Base-by-base conservation (phyloP, 139 green algal species). In the Ostreobium quekettii region DNA sequence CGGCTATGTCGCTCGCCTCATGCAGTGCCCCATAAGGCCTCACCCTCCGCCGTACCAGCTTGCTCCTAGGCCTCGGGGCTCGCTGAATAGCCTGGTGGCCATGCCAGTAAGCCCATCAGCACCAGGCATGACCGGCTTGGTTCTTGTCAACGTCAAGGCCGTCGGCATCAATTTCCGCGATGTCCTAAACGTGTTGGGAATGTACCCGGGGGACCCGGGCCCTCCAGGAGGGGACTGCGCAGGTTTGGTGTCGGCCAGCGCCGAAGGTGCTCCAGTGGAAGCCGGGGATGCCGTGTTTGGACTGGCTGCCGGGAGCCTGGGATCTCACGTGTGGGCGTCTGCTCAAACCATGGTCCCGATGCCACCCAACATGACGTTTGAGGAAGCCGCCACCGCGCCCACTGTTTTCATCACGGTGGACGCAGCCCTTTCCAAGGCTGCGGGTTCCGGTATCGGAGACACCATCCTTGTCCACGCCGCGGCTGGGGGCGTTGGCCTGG, bases 161-260 rank as follows among this genome's bases (percentile, higher is more conserved):
- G 82, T 95, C 31, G 89, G 89, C 1, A 70, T 95, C 47, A 95
- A 95, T 76, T 95, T 94, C 85, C 71, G 86, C 47, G 86, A 92
- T 60, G 82, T 90, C 66, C 78, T 87, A 36, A 92, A 91, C 64
- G 76, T 81, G 38, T 37, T 82, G n/a, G 80, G 79, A 47, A 87
- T 87, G 83, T 89, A 87, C 73, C 81, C 81, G 24, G 83, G 83
- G 19, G 81, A 89, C 38, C 53, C 67, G 8, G 56, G 72, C 5
- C 48, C 74, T 2, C 81, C 81, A 0, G 83, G 83, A 4, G 81
- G 78, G 60, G 83, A 89, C 67, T 85, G 76, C 33, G 67, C 81
- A 11, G 83, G 83, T 29, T 67, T 87, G 0, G 64, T 89, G 26
- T 8, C 31, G 31, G 6, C 7, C 11, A n/a, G 35, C 24, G 24